phyloP scores from a whole-genome alignment of 208 protist genomes.

The Polymyxa betae region DNA sequence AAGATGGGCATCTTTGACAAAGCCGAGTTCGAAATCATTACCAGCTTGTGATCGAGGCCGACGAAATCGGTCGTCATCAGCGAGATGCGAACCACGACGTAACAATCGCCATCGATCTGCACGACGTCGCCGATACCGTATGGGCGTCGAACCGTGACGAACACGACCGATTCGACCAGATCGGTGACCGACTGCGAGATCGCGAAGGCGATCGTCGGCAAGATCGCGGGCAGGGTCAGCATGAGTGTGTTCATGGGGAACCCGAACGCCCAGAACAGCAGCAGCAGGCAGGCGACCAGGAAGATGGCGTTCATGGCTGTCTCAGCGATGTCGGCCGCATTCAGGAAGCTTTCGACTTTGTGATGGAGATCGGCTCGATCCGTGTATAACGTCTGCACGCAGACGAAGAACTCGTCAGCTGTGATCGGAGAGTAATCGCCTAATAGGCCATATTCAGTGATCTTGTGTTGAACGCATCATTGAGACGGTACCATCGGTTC shows the following conservation, averaged over 20 bases:
- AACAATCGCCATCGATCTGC: neutral
- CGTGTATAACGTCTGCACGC: neutral
- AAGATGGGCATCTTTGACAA: neutral
- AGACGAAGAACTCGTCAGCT: neutral
- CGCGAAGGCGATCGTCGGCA: neutral
- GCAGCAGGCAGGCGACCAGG: neutral
- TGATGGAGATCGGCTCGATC: neutral
- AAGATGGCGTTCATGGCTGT: neutral
- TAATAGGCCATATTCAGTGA: neutral
- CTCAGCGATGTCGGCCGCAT: neutral
- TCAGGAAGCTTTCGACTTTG: neutral
- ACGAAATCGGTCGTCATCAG: conserved; percentile 16
- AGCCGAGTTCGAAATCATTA: neutral
- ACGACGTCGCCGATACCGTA: neutral
- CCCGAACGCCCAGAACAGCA: neutral
- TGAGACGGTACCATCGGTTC: neutral
- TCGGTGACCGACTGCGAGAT: neutral
- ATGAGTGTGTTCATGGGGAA: neutral
- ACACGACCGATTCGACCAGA: neutral
- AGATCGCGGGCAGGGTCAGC: neutral
- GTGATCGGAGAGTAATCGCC: neutral
- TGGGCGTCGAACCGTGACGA: neutral
- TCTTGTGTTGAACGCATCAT: neutral
- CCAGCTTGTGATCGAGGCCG: neutral
- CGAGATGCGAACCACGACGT: neutral